Evolutionary conservation across 306 rosid species (phyloP).

Genomic region (Cicer cuneatum): DNA sequence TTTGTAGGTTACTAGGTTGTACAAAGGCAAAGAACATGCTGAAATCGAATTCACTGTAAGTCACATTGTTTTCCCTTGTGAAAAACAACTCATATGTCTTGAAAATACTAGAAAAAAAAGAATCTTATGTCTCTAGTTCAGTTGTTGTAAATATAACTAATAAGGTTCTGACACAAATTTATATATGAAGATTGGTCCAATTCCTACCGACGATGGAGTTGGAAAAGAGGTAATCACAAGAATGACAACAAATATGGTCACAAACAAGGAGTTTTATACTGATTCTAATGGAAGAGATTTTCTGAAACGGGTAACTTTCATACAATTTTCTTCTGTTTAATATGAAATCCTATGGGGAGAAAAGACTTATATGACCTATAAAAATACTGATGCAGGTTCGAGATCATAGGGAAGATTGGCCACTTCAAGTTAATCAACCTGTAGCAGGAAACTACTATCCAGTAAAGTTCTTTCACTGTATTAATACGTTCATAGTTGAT

Average conservation of each 20-base stretch:
- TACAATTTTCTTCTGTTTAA: constrained; percentile 3
- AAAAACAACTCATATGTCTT: background rate
- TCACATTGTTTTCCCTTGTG: constrained; percentile 13
- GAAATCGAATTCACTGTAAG: constrained; percentile 92
- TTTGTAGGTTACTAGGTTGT: constrained; percentile 78
- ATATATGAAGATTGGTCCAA: constrained; percentile 82
- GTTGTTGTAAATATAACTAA: constrained; percentile 15
- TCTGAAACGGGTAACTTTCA: constrained; percentile 68
- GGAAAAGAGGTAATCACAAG: constrained; percentile 88
- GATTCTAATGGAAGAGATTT: constrained; percentile 95
- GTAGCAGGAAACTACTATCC: constrained; percentile 95
- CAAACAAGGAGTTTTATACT: constrained; percentile 76
- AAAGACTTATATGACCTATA: constrained; percentile 23
- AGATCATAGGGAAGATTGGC: constrained; percentile 81
- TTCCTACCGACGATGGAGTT: constrained; percentile 73
- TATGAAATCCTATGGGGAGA: background rate
- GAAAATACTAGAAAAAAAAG: constrained; percentile 1
- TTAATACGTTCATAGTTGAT: background rate
- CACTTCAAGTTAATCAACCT: constrained; percentile 77
- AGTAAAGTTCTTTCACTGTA: constrained; percentile 52
- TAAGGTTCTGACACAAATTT: constrained; percentile 46
- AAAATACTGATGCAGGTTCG: constrained; percentile 65
- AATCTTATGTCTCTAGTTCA: background rate
- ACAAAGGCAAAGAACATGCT: constrained; percentile 85
- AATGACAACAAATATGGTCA: constrained; percentile 77